Base-by-base conservation (phyloP, 1,139 yeast species). In the Pichia sp. region DNA sequence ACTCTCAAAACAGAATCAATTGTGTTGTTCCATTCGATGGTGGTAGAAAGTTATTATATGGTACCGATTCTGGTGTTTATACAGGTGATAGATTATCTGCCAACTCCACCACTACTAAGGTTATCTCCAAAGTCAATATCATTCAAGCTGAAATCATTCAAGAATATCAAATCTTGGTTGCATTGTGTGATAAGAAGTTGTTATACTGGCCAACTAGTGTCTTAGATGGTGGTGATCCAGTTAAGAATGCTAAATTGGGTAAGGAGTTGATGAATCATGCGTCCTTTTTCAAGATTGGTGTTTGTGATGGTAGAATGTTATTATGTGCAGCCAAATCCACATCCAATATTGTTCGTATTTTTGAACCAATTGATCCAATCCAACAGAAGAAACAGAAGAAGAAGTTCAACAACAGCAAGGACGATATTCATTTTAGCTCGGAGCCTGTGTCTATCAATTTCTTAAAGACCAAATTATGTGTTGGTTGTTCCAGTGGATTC, bases 11-110 rank as follows among this genome's bases (percentile, higher is more conserved):
- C 61, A 81, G 85, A 54, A 89, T 93, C 57, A 90, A 88, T 61
- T 90, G 98, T 71, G 94, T 93, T 27, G 91, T 88, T 33, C 96
- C 97, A 30, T 85, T 91, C 64, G 96, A 93, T 61, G 97, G 97
- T 48, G 98, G 99, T 21, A 79, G 96, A 55, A 88, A 91, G 65
- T 69, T 91, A 56, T 67, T 93, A 40, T 91, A 88, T 60, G 98
- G 98, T 42, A 90, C 98, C 0, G 96, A 90, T 62, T 77, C 84
- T 4, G 99, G 99, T 10, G 83, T 93, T 8, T 94, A 87, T 76
- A 81, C 89, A 40, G 82, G 94, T 40, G 79, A 77, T 42, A 75
- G 81, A 40, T 67, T 76, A 59, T 33, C 56, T 12, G 59, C 68
- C 52, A 62, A 68, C 55, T 75, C 87, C 3, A 79, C 79, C 51